Base-by-base conservation (phyloP, 495 filamentous ascomycete genomes). In the Tuber borchii region DNA sequence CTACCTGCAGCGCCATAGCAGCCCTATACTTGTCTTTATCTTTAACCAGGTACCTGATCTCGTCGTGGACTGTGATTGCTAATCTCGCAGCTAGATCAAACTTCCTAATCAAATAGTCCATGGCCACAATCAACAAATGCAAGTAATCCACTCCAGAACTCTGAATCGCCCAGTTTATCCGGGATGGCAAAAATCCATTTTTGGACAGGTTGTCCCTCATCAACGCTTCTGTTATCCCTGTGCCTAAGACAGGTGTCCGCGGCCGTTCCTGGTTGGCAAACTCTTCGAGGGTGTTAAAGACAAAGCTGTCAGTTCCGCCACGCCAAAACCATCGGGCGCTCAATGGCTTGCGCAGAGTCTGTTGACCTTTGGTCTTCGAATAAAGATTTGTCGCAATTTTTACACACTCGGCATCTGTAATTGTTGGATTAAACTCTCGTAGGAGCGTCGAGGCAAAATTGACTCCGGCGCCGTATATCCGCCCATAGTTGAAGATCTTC, bases 121-220 rank as follows among this genome's bases (percentile, higher is more conserved):
- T 99, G 40, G 89, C 87, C 26, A 97, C 89, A 75, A 99, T 93
- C 37, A 99, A 86, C 16, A 99, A 91, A 80, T 99, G 95, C 17
- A 99, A 89, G 84, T 99, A 99, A 84, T 99, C 95, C 19, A 98
- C 95, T 44, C 95, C 95, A 12, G 92, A 95, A 3, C 93, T 97
- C 80, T 99, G 95, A 77, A 99, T 97, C 31, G 95, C 95, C 95
- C 95, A 99, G 83, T 99, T 99, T 85, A 99, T 97, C 26, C 95
- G 90, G 46, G 92, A 95, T 3, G 96, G 96, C 86, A 99, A 92
- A 85, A 95, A 99, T 70, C 91, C 93, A 43, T 94, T 94, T 80
- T 91, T 94, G 84, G 89, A 93, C 79, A 98, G 90, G 82, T 91
- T 96, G 45, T 93, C 90, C 68, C 90, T 87, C 90, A 94, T 93